These are phyloP conservation scores for Neonectria ditissima DNA, from an alignment of 2,329 filamentous ascomycete species.

Conservation along the genomic window DNA sequence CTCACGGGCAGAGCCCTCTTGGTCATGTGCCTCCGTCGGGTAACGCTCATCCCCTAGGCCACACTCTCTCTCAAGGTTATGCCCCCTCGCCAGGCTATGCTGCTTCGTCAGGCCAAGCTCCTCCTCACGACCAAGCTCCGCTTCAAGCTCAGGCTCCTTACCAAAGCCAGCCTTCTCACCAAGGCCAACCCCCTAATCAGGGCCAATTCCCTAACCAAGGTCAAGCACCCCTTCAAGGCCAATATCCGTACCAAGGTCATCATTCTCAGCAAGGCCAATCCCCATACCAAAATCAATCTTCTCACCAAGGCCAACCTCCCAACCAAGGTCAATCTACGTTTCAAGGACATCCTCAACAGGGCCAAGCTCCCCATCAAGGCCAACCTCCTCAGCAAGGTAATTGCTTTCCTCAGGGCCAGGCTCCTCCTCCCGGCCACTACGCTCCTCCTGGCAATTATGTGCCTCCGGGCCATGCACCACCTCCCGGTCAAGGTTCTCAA, in stretches of 20 bases:
- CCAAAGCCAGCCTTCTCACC: neutral
- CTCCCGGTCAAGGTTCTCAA: conserved; percentile 33
- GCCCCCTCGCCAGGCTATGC: neutral
- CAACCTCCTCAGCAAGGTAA: neutral
- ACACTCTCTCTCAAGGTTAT: neutral
- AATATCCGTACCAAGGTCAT: neutral
- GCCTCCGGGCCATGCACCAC: neutral
- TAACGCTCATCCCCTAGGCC: neutral
- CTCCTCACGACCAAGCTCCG: neutral
- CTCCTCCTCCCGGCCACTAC: neutral
- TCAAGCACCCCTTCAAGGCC: neutral
- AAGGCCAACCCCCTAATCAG: neutral
- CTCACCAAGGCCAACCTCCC: neutral
- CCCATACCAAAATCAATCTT: neutral
- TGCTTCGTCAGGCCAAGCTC: neutral
- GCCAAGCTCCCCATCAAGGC: neutral
- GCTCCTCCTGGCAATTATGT: neutral
- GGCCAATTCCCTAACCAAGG: neutral
- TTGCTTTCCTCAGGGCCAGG: neutral
- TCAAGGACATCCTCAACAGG: neutral
- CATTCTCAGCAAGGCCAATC: neutral
- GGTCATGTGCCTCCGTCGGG: neutral
- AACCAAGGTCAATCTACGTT: neutral
- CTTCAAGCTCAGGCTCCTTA: neutral
- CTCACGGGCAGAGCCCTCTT: conserved; percentile 6